Percentiles rank a stretch among this genome's conserved stretches.
phyloP scores from a whole-genome alignment of 1,139 yeast genomes.

The Yamadazyma mexicana region DNA sequence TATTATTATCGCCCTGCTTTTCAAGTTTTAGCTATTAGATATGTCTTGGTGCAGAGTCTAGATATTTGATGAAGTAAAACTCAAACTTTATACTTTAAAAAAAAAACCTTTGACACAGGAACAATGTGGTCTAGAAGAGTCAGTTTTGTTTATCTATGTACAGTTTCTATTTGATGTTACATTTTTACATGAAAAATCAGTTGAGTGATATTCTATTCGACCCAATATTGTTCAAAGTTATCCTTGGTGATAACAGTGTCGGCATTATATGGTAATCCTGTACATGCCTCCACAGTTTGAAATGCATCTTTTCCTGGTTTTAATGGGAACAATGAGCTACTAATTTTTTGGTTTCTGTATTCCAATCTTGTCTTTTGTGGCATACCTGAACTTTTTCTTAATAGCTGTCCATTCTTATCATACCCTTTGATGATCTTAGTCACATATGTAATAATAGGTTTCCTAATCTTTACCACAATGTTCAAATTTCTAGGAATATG shows the following conservation, averaged over 20 bases:
- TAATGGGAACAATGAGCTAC: conserved; percentile 20
- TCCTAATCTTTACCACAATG: conserved; percentile 28
- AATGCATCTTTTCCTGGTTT: conserved; percentile 15
- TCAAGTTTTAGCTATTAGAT: no score
- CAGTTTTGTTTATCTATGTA: no score
- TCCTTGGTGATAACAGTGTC: conserved; percentile 7
- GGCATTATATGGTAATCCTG: conserved; percentile 9
- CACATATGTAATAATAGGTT: conserved; percentile 37
- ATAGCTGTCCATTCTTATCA: conserved; percentile 38
- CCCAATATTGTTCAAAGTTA: conserved; percentile 10
- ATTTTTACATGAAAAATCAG: no score
- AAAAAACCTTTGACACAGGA: no score
- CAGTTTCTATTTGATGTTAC: no score
- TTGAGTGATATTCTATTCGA: conserved; percentile 6
- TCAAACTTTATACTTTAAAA: no score
- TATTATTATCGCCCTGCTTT: no score
- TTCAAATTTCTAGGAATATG: conserved; percentile 34
- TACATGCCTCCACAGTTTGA: conserved; percentile 5
- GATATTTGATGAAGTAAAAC: no score
- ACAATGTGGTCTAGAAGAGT: no score
- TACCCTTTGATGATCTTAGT: conserved; percentile 35
- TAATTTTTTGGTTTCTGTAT: conserved; percentile 30
- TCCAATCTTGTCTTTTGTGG: conserved; percentile 25
- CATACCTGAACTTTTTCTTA: conserved; percentile 27
- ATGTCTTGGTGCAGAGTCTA: no score